Evolutionary conservation across 2,329 filamentous ascomycete genomes (phyloP), one percentile per base, ranked within the genome.

Genomic region (Trichoderma sp.): DNA sequence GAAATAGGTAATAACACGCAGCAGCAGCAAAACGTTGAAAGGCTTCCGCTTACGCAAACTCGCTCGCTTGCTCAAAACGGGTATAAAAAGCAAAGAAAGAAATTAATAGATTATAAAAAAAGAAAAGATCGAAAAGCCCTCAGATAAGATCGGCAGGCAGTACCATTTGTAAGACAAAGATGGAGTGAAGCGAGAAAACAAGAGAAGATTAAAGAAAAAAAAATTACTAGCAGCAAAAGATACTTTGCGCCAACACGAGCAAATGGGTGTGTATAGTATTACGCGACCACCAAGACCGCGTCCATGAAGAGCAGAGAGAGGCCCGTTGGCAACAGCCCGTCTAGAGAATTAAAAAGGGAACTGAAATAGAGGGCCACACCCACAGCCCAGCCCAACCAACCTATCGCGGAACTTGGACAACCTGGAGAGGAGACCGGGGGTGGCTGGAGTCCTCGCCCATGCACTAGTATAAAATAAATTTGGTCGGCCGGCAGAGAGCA

Each of bases 281-380:
- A 64, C 61, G 61, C 61, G 61, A 60, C 58, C 27, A 47, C 37
- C 58, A 47, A 53, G 49, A 64, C 47, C 61, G 49, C 47, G 61
- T 64, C 53, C 61, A 43, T 64, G 43, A 21, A 55, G 16, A 21
- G 33, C 27, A 47, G 5, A 27, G 7, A 43, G 37, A 40, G 35
- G 1, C 35, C 31, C n/a, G 58, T 49, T 49, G 29, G 35, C n/a
- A 64, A 21, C 33, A 55, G 29, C 7, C 40, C n/a, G 40, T 35
- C 33, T 35, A 14, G 13, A 35, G 33, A 35, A 35, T 33, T 33
- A 43, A 11, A 40, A 40, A 40, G 19, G 16, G 37, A n/a, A 43
- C 16, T 43, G 40, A 43, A 43, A 40, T 53, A 21, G 16, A 21
- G 31, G 24, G 35, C 47, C 47, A 55, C 40, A 43, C 40, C 40